phyloP scores from a whole-genome alignment of 2,329 filamentous ascomycete genomes.

The Thielaviopsis ethacetica region DNA sequence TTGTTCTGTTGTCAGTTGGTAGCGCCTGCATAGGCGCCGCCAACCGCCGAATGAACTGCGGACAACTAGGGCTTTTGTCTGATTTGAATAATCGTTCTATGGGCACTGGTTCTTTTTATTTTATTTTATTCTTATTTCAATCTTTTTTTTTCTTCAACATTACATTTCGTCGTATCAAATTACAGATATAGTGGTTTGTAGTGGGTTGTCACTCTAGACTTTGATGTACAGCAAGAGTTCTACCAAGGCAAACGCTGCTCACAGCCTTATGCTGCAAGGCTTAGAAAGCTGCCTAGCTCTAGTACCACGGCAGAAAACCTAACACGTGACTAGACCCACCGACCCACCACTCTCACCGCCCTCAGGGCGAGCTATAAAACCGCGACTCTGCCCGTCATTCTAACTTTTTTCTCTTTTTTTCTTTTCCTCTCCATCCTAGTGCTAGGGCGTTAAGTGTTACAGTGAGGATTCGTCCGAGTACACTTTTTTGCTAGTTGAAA shows the following conservation, averaged over 20 bases:
- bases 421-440: slow-evolving; percentile 39
- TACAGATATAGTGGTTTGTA: no score
- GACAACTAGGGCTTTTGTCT: slow-evolving; percentile 5
- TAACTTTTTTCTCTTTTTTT: slow-evolving; percentile 22
- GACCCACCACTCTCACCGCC: slow-evolving; percentile 5
- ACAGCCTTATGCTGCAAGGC: neutral
- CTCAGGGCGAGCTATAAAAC: slow-evolving; percentile 21
- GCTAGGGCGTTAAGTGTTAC: slow-evolving; percentile 63
- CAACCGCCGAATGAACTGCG: slow-evolving; percentile 10
- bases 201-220: no score
- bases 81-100: slow-evolving; percentile 2
- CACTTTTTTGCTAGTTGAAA: slow-evolving; percentile 75
- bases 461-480: slow-evolving; percentile 65
- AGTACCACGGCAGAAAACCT: neutral
- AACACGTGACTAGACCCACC: neutral
- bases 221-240: no score
- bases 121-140: neutral
- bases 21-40: neutral
- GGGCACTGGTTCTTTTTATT: neutral
- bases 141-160: no score
- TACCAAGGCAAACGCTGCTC: neutral
- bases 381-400: slow-evolving; percentile 13
- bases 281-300: neutral
- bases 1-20: slow-evolving; percentile 6
- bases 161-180: no score